A percentile compares a stretch with the other conserved stretches of the same genome.
phyloP scores from a whole-genome alignment of 208 protist species.

The Trichomonas gallinae region DNA sequence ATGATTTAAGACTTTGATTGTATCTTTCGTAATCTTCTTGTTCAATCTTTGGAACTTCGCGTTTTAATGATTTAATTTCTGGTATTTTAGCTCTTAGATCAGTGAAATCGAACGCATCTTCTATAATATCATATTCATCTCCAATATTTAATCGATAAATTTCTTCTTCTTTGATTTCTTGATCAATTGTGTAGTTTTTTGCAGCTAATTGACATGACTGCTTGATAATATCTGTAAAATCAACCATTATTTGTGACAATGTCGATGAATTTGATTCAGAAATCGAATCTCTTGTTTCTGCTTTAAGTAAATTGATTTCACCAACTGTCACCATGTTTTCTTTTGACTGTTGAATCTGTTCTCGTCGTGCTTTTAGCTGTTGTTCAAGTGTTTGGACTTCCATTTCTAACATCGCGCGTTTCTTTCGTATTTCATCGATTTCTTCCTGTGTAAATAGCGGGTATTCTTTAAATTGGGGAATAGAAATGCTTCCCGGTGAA shows the following conservation, averaged over 20 bases:
- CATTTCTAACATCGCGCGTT: background rate
- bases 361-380: background rate
- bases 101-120: background rate
- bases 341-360: background rate
- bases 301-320: background rate
- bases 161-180: background rate
- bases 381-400: background rate
- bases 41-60: background rate
- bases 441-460: background rate
- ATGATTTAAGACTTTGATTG: background rate
- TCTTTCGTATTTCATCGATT: background rate
- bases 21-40: background rate
- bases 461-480: background rate
- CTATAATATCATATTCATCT: background rate
- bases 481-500: background rate
- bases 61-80: background rate
- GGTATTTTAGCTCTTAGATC: background rate
- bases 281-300: background rate
- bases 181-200: background rate
- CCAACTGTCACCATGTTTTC: background rate
- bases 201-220: background rate
- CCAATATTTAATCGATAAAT: background rate
- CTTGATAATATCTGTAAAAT: background rate
- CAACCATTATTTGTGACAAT: background rate
- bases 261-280: background rate